phyloP scores from a whole-genome alignment of 306 rosid genomes.

The Astragalus membranaceus region DNA sequence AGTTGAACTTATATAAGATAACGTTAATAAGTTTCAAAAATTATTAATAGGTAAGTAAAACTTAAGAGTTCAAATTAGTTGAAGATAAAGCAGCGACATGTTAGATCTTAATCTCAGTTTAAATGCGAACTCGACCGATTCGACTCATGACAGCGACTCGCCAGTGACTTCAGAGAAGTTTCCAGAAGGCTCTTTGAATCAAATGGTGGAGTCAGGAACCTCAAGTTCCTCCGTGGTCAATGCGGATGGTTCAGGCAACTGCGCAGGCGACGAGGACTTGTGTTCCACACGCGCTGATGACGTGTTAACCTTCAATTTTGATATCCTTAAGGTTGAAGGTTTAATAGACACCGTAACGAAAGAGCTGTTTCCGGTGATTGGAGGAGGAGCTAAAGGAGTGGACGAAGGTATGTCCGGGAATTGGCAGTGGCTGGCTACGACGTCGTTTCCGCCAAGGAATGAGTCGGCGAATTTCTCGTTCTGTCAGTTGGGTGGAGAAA shows the following conservation, averaged over 20 bases:
- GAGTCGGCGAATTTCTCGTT: constrained; percentile 58
- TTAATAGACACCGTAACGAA: constrained; percentile 43
- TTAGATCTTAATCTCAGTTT: constrained; percentile 96
- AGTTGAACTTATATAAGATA: not conserved
- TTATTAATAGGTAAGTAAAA: not conserved
- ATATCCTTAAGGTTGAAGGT: constrained; percentile 54
- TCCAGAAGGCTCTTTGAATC: constrained; percentile 53
- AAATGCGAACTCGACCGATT: constrained; percentile 51
- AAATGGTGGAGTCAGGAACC: constrained; percentile 88
- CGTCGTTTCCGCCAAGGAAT: constrained; percentile 40
- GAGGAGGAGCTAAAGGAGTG: constrained; percentile 18
- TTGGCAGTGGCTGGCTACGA: constrained; percentile 44
- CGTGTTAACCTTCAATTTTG: constrained; percentile 60
- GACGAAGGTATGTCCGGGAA: constrained; percentile 29
- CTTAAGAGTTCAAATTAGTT: constrained; percentile 9
- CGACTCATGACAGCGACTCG: constrained; percentile 40
- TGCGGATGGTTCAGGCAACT: constrained; percentile 78
- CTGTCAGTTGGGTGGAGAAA: constrained; percentile 28
- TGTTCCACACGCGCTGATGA: constrained; percentile 73
- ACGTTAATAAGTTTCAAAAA: not conserved
- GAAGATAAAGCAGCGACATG: constrained; percentile 38
- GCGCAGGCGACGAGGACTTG: constrained; percentile 69
- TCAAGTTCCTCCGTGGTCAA: constrained; percentile 93
- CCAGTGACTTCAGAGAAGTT: constrained; percentile 27
- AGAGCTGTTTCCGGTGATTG: constrained; percentile 62